Evolutionary conservation across 2,329 filamentous ascomycete genomes (phyloP), one percentile per base, ranked within the genome.

Genomic region (Fusarium fujikuroi): DNA sequence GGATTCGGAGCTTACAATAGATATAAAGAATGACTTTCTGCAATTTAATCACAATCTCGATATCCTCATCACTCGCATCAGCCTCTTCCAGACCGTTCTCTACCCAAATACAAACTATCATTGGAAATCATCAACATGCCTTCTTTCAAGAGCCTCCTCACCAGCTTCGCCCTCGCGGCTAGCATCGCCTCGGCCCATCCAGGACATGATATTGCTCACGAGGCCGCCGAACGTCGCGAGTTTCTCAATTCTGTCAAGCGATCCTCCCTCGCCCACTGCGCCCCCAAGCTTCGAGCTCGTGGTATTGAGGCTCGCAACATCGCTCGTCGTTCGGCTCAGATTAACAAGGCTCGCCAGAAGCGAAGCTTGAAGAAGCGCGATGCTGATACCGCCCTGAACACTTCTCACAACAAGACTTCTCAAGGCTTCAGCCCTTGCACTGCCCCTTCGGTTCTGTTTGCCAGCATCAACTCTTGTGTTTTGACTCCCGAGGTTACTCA

Each of bases 401-500:
- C 74, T 21, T 80, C 77, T 21, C 79, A 83, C 44, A 84, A 86
- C 75, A 73, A 81, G 62, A 83, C 83, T 12, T 78, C 79, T 32
- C 62, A 77, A 23, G 78, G 78, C 10, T 83, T 80, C 69, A 80
- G 76, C 15, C 49, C 73, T 9, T 70, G 79, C 34, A 81, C 81
- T 4, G 73, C 77, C 15, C 71, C 80, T 11, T 73, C 75, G 52
- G 78, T 72, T 65, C 77, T 85, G 14, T 86, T 86, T 66, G 77
- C 81, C 6, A 79, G 80, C 28, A 81, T 82, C 56, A 80, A 79
- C 34, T 82, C 84, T 21, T 89, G 87, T 60, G 80, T 87, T 16
- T 79, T 88, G 32, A 84, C 82, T 7, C 85, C 86, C 0, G 87
- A 88, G 72, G 84, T 85, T 16, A 88, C 85, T 7, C 81, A 87